Evolutionary conservation across 2,329 filamentous ascomycete genomes (phyloP), one percentile per base, ranked within the genome.

Genomic region (Cercospora sp.): DNA sequence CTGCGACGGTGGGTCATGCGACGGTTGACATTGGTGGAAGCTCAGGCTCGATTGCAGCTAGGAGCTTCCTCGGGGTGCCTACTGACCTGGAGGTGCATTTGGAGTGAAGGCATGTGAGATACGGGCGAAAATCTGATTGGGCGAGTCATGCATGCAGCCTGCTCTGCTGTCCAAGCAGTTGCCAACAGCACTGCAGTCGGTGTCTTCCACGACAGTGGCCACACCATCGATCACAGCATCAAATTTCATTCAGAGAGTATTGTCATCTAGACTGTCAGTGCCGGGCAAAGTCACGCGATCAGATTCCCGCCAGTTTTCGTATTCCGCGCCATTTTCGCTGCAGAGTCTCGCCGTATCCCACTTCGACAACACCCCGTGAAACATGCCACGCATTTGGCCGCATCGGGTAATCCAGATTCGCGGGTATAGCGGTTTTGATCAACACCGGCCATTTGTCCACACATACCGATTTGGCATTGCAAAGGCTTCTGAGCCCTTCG

Each of bases 401-500:
- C 72, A 99, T 88, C 1, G 95, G 94, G 79, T 98, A 97, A 75
- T 90, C 89, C 73, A 97, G 86, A 5, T 90, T 88, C 1, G 85
- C 85, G 2, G 95, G 95, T 67, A 99, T 97, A 5, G 85, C 84
- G 6, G 95, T 99, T 71, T 89, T 84, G 69, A 87, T 77, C 30
- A 84, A 28, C 28, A 77, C 78, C 0, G 84, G 83, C 76, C 83
- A 87, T 78, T 89, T 84, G 82, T 99, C 95, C 69, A 89, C 85
- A 76, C 93, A 97, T 33, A 99, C 84, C 66, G 90, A 89, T 83
- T 99, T 99, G 71, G 89, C 79, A 80, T 98, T 97, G 79, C 93
- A 97, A 64, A 99, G 78, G 3, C 89, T 90, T 40, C 92, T 85
- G 23, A 99, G 81, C 0, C 95, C 95, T 78, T 99, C 95, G 72